Evolutionary conservation across 2,329 filamentous ascomycete genomes (phyloP).

Genomic region (Tolypocladium guangdongense): DNA sequence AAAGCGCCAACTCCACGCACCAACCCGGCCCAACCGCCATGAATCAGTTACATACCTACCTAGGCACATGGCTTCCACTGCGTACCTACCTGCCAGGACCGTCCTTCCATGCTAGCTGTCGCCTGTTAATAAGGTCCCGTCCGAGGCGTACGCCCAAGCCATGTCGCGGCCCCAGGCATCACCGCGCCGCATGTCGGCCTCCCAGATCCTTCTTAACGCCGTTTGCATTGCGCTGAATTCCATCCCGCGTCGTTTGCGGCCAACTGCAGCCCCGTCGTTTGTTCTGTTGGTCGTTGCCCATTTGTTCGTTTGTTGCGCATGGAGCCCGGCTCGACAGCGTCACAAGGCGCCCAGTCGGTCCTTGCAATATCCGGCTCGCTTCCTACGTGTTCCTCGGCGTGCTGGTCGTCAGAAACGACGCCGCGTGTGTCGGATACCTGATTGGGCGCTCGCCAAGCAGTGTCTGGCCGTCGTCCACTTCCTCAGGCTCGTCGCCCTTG

Average conservation of each 20-base stretch:
- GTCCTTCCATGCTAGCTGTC: not conserved
- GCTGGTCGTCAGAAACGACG: slow-evolving; percentile 28
- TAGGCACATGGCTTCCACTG: not conserved
- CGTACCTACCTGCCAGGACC: not conserved
- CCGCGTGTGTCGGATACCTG: slow-evolving; percentile 27
- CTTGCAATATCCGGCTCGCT: slow-evolving; percentile 21
- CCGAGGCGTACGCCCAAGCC: not conserved
- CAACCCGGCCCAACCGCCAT: too few species aligned
- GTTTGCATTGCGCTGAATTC: not conserved
- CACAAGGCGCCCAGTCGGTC: not conserved
- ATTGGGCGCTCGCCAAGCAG: slow-evolving; percentile 1
- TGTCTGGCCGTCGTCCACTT: slow-evolving; percentile 4
- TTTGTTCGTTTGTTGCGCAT: not conserved
- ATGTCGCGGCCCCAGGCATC: not conserved
- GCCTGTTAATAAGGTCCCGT: too few species aligned
- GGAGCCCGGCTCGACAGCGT: not conserved
- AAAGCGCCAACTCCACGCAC: too few species aligned
- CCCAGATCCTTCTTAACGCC: not conserved
- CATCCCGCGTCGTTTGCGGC: not conserved
- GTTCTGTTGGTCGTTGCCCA: not conserved
- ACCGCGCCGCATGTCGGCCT: not conserved
- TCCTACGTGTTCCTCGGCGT: slow-evolving; percentile 27
- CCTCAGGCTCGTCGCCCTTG: not conserved
- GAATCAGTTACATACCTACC: too few species aligned
- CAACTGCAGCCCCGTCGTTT: not conserved